Evolutionary conservation across 2,329 filamentous ascomycete genomes (phyloP).

Genomic region (Albifimbria verrucaria): DNA sequence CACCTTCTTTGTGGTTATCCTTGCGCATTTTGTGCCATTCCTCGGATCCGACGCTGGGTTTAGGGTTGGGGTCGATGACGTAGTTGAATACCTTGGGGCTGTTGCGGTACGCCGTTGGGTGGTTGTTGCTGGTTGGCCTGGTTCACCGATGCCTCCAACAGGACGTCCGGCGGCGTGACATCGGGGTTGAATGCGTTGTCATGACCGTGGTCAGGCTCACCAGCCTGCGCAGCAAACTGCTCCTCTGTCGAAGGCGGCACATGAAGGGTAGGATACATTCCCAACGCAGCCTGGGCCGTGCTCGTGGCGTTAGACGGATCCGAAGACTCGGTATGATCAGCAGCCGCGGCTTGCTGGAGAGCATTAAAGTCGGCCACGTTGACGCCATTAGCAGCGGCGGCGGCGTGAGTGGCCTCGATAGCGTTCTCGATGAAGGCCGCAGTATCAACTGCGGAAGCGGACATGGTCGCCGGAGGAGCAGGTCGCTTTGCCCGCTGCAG

Average conservation of each 20-base stretch:
- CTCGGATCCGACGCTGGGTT: slow-evolving; percentile 89
- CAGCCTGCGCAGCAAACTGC: slow-evolving; percentile 53
- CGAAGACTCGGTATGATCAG: slow-evolving; percentile 43
- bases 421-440: slow-evolving; percentile 54
- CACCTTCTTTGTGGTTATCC: slow-evolving; percentile 98
- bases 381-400: slow-evolving; percentile 35
- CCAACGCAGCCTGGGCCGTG: slow-evolving; percentile 57
- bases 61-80: slow-evolving; percentile 49
- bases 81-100: slow-evolving; percentile 31
- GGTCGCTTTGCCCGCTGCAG: slow-evolving; percentile 48
- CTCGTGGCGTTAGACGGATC: slow-evolving; percentile 54
- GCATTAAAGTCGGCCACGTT: slow-evolving; percentile 55
- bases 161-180: slow-evolving; percentile 26
- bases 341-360: slow-evolving; percentile 50
- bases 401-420: slow-evolving; percentile 40
- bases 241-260: slow-evolving; percentile 57
- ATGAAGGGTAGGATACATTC: slow-evolving; percentile 58
- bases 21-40: slow-evolving; percentile 98
- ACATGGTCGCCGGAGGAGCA: slow-evolving; percentile 42
- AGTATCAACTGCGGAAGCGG: slow-evolving; percentile 38
- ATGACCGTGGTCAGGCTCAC: slow-evolving; percentile 29
- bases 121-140: slow-evolving; percentile 26
- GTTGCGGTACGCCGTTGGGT: slow-evolving; percentile 37
- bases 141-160: slow-evolving; percentile 23
- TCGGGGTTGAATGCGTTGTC: slow-evolving; percentile 30